Base-by-base conservation (phyloP, 1,284 basidiomycete genomes). In the Hemileia vastatrix region DNA sequence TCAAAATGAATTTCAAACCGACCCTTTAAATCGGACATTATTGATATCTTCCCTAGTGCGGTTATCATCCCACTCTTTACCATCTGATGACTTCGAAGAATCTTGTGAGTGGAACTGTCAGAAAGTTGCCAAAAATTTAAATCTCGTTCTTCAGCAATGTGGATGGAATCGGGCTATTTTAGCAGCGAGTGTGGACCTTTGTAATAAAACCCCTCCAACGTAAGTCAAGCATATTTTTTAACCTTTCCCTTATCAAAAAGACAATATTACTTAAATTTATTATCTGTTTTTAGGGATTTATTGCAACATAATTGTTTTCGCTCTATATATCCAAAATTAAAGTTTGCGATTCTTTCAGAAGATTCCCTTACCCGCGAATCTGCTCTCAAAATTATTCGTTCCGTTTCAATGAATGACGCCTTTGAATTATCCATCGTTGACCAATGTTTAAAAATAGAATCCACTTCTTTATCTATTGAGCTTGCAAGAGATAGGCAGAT, bases 401-500 rank as follows among this genome's bases (percentile, higher is more conserved):
- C 70, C 2, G 51, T 71, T 24, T 63, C 70, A 24, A 66, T 67
- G 8, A 40, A 49, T 43, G 48, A 64, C 52, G n/a, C 55, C 6
- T 51, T 56, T 53, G 63, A 48, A 53, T 13, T 24, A 44, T 11
- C 55, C 19, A 23, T 71, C 19, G 59, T 74, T 24, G 61, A 63
- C 6, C 67, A 65, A 54, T 67, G 66, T 49, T 57, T 72, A 40
- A 68, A 71, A 54, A 67, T 66, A 9, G 73, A 74, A 61, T 52
- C 68, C 13, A 66, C 69, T 57, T 63, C 72, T 18, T 33, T 74
- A 2, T 66, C 70, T 54, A 79, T 88, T 1, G 83, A 86, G 65
- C 87, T 89, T 33, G 85, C 86, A 0, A 81, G 91, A 23, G 91
- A 95, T 69, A 83, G 90, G 40, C 83, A 88, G 1, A 76, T 91